Conservation (phyloP, 352 stramenopile genomes). For the Pythium guiyangense region DNA sequence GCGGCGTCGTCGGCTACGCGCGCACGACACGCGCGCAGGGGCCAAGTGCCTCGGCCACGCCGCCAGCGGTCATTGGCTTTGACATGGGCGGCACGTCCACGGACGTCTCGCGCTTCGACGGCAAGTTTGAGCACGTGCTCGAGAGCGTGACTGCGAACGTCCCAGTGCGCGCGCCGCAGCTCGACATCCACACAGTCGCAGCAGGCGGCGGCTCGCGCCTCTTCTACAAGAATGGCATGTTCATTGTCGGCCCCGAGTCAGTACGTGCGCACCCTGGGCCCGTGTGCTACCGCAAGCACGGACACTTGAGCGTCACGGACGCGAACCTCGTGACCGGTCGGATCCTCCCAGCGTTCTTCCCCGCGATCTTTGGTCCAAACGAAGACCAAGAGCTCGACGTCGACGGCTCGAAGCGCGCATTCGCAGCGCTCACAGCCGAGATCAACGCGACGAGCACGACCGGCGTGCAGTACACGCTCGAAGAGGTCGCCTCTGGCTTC, state of each 20-base stretch:
- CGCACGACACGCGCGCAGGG: constrained; percentile 79
- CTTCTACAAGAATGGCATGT: constrained; percentile 96
- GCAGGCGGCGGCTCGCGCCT: constrained; percentile 95
- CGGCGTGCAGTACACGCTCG: constrained; percentile 61
- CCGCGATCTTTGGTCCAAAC: constrained; percentile 97
- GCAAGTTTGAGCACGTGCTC: constrained; percentile 97
- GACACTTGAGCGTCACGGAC: constrained; percentile 96
- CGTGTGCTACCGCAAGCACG: constrained; percentile 97
- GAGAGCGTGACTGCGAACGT: constrained; percentile 98
- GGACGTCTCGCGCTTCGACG: constrained; percentile 96
- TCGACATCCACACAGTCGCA: constrained; percentile 99
- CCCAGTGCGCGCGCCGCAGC: constrained; percentile 95
- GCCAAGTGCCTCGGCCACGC: constrained; percentile 5
- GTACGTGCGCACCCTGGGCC: constrained; percentile 95
- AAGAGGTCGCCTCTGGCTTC: constrained; percentile 97
- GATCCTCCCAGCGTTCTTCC: constrained; percentile 97
- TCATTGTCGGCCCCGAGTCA: constrained; percentile 97
- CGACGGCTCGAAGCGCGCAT: constrained; percentile 89
- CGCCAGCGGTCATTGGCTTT: constrained; percentile 93
- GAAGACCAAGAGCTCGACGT: constrained; percentile 97
- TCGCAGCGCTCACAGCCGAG: constrained; percentile 86
- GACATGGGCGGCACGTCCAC: constrained; percentile 99
- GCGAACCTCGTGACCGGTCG: constrained; percentile 97
- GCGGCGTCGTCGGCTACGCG: constrained; percentile 96
- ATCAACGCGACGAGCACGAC: constrained; percentile 79